Base-by-base conservation (phyloP, 2,329 filamentous ascomycete genomes). In the Pseudofabraea citricarpa region DNA sequence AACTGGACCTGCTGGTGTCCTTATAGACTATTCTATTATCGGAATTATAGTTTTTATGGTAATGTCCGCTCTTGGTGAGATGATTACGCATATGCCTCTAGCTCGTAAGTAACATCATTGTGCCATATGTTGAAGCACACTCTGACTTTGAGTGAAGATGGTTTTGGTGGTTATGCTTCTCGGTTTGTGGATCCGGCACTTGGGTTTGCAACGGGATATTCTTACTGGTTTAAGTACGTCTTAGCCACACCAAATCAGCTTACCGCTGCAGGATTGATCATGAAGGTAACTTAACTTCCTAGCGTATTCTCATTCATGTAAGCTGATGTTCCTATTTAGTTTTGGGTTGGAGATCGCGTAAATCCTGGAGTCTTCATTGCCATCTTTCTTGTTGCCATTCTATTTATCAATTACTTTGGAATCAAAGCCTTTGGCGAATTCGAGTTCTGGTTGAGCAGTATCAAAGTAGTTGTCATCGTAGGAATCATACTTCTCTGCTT, bases 161-260 rank as follows among this genome's bases (percentile, higher is more conserved):
- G 13, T 27, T 27, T 27, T 27, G 24, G 24, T 8, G 24, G 24
- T 27, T 27, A 27, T 27, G 24, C 24, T 27, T 27, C 24, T 13
- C 24, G 24, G 8, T 27, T 27, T 13, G 8, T 27, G 8, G 13
- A 27, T 27, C n/a, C n/a, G n/a, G n/a, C n/a, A n/a, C n/a, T n/a
- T 23, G 61, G 59, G 0, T 71, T 68, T 40, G 68, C 67, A 9
- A 68, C 68, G 2, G 69, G 64, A 3, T 71, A 69, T 68, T 69
- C 70, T 45, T 73, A 74, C 56, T 71, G 67, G 45, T 66, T 72
- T 50, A 67, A 90, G 78, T 90, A 91, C 62, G 85, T 90, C 61
- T 89, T 91, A 55, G 75, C 85, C 43, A 88, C 84, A 1, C 86
- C 87, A 1, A 90, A 90, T 59, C 85, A 93, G 61, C 69, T 91